Evolutionary conservation across 805 yeast genomes (phyloP).

Genomic region (Lachancea cidri): DNA sequence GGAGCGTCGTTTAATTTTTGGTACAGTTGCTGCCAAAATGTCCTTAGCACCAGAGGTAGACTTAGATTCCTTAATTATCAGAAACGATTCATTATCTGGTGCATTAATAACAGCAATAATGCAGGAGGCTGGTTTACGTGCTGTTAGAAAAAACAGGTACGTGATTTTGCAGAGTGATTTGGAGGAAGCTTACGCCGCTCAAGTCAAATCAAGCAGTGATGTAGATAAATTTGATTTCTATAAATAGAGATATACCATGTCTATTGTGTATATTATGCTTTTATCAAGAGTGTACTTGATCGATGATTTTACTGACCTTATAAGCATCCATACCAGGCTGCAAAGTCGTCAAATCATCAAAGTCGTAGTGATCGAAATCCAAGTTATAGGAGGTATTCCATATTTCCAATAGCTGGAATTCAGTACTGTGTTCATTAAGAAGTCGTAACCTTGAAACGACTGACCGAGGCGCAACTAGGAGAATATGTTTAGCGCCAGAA

Average conservation of each 20-base stretch:
- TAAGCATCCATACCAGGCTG: constrained; percentile 63
- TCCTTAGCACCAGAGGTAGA: constrained; percentile 97
- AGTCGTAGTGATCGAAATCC: constrained; percentile 73
- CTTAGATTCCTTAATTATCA: constrained; percentile 85
- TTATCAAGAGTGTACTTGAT: not conserved
- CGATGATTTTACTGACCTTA: constrained; percentile 23
- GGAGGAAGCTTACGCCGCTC: constrained; percentile 96
- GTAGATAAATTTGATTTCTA: constrained; percentile 97
- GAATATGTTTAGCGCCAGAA: constrained; percentile 3
- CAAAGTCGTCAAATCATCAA: constrained; percentile 40
- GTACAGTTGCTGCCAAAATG: constrained; percentile 96
- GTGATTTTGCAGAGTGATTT: constrained; percentile 93
- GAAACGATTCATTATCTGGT: constrained; percentile 96
- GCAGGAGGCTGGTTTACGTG: constrained; percentile 99
- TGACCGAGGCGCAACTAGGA: constrained; percentile 18
- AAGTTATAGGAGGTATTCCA: constrained; percentile 47
- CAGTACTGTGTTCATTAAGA: constrained; percentile 9
- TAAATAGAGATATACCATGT: constrained; percentile 42
- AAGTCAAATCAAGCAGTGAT: constrained; percentile 92
- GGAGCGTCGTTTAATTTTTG: constrained; percentile 93
- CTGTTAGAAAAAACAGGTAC: constrained; percentile 96
- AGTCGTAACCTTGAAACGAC: constrained; percentile 18
- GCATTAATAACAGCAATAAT: constrained; percentile 97
- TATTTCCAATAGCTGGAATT: constrained; percentile 5
- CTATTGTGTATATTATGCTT: constrained; percentile 5